Base-by-base conservation (phyloP, 352 stramenopile species). In the Peronospora farinosa region DNA sequence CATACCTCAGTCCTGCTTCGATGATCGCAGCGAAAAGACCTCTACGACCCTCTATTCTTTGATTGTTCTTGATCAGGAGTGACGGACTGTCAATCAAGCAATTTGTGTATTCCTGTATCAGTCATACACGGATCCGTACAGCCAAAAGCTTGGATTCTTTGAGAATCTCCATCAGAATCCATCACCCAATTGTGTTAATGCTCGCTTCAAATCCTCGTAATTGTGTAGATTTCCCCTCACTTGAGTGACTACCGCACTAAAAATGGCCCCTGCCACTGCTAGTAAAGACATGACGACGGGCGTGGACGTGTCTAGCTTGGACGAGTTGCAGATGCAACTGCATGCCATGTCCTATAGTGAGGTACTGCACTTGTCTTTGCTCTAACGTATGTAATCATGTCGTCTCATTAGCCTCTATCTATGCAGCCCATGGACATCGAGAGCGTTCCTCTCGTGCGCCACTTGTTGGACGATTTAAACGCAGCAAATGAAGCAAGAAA, bases 281-380 rank as follows among this genome's bases (percentile, higher is more conserved):
- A 59, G 41, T 19, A 53, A 76, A 25, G 71, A 73, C 47, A 52
- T 68, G 56, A 69, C 73, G 28, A 23, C 53, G 7, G 40, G 48
- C 31, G 57, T 77, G 31, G 63, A 84, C 31, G 60, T 86, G 41
- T 73, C 64, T 41, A 72, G 61, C 55, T 60, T 76, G 42, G 65
- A 71, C 11, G 74, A 84, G 32, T 60, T 90, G 16, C 76, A 88
- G 61, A 53, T 50, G 33, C 63, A 69, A 47, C 63, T 90, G 23
- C 76, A 67, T 15, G 65, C 74, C 10, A 64, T 87, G 58, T 60
- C 71, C 5, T 87, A 86, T 57, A 67, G 39, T 7, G 74, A 89
- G 60, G 72, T 82, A 50, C 32, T n/a, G n/a, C 5, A 17, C 3
- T 25, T n/a, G 33, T 17, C 17, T 33, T 10, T 19, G 23, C 21